Conservation (phyloP, 2,329 filamentous ascomycete species). For the Cytospora piceae region DNA sequence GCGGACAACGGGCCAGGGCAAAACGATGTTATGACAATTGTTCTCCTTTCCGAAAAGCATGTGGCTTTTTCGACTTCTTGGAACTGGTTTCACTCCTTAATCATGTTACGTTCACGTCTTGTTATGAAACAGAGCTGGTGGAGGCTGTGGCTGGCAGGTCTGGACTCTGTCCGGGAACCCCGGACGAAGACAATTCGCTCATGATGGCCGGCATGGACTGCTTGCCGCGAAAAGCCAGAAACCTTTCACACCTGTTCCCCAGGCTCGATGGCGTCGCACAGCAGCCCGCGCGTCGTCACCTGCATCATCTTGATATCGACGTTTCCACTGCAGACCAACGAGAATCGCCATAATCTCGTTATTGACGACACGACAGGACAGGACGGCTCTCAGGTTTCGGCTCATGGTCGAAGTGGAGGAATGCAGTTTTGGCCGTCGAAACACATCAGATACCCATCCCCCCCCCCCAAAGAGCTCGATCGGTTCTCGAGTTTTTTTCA, state of each 20-base stretch:
- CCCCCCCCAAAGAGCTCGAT: constrained; percentile 20
- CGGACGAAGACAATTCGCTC: constrained; percentile 30
- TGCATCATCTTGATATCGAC: constrained; percentile 29
- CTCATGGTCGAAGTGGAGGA: constrained; percentile 21
- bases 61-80: constrained; percentile 39
- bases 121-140: constrained; percentile 25
- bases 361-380: constrained; percentile 29
- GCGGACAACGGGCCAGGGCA: constrained; percentile 47
- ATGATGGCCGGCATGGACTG: constrained; percentile 14
- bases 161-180: constrained; percentile 22
- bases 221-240: constrained; percentile 14
- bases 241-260: constrained; percentile 19
- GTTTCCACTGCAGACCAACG: constrained; percentile 27
- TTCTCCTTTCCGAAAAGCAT: constrained; percentile 41
- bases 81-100: constrained; percentile 45
- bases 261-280: constrained; percentile 18
- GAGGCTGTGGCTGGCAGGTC: constrained; percentile 22
- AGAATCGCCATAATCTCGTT: constrained; percentile 33
- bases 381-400: constrained; percentile 24
- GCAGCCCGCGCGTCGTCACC: constrained; percentile 12
- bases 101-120: constrained; percentile 31
- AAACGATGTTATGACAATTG: constrained; percentile 49
- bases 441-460: constrained; percentile 31
- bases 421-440: constrained; percentile 29
- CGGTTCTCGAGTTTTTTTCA: constrained; percentile 12